Percentiles rank a stretch among this genome's conserved stretches.
These are phyloP conservation scores for Debaryomycetaceae sp. DNA, from an alignment of 1,139 yeast species.

Conservation along the genomic window DNA sequence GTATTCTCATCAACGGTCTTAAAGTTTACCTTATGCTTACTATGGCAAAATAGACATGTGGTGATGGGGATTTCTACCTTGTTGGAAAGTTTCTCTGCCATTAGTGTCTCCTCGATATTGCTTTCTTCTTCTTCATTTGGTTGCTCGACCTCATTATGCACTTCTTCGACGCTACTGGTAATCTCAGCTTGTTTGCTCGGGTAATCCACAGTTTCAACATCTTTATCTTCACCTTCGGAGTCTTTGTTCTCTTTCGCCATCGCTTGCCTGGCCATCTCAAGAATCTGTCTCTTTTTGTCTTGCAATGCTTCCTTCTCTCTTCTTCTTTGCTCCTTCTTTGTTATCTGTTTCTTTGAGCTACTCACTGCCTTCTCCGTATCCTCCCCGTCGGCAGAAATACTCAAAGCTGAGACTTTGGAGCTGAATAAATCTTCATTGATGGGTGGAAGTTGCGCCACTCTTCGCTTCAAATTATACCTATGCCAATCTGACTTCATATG, in stretches of 20 bases:
- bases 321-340: conserved; percentile 64
- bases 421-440: conserved; percentile 49
- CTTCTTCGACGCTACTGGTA: conserved; percentile 7
- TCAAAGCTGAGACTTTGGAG: conserved; percentile 39
- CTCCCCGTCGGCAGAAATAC: conserved; percentile 9
- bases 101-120: conserved; percentile 47
- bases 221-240: conserved; percentile 8
- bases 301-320: conserved; percentile 61
- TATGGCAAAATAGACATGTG: conserved; percentile 74
- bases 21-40: conserved; percentile 38
- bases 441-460: conserved; percentile 57
- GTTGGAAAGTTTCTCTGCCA: conserved; percentile 54
- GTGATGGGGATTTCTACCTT: conserved; percentile 69
- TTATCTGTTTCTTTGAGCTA: conserved; percentile 32
- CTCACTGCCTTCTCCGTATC: conserved; percentile 16
- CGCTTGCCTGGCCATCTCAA: conserved; percentile 59
- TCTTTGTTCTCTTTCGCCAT: conserved; percentile 23
- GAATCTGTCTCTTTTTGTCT: conserved; percentile 57
- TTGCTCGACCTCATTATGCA: neutral
- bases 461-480: conserved; percentile 57
- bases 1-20: conserved; percentile 56
- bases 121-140: conserved; percentile 31
- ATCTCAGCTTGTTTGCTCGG: conserved; percentile 16
- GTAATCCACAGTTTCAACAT: conserved; percentile 8
- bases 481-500: conserved; percentile 77